A percentile compares a stretch with the other conserved stretches of the same genome.
Conservation (phyloP, 192 early-diverging fungal genomes). For the Allomyces arbusculus region DNA sequence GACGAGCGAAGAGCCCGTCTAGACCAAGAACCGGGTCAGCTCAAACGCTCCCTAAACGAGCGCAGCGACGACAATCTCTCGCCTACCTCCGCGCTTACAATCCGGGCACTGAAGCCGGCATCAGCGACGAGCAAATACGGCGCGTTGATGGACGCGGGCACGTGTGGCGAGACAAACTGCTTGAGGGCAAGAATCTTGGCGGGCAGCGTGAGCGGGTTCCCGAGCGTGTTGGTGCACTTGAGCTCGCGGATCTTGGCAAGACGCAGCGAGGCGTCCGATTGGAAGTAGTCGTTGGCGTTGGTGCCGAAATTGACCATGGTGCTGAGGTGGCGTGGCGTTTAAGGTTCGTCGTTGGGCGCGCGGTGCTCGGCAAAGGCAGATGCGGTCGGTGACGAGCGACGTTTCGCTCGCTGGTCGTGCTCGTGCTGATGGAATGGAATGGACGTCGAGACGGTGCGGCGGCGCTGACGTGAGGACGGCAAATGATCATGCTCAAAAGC, state of each 20-base stretch:
- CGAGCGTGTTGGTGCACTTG: conserved; percentile 10
- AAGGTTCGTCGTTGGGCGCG: too few species aligned
- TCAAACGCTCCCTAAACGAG: not conserved
- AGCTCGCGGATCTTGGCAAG: not conserved
- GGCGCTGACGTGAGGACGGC: too few species aligned
- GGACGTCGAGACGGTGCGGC: too few species aligned
- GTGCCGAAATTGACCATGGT: not conserved
- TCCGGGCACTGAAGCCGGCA: not conserved
- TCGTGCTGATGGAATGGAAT: too few species aligned
- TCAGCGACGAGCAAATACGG: not conserved
- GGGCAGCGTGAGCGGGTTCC: conserved; percentile 12
- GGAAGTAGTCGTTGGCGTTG: not conserved
- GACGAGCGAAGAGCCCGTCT: conserved; percentile 10
- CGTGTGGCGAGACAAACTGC: not conserved
- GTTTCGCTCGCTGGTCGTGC: too few species aligned
- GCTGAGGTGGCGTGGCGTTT: too few species aligned
- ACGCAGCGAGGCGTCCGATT: not conserved
- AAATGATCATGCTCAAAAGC: too few species aligned
- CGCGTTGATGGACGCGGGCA: not conserved
- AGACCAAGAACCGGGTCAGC: too few species aligned
- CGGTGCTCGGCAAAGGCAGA: too few species aligned
- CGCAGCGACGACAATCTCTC: not conserved
- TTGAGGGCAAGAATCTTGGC: not conserved
- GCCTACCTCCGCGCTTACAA: not conserved
- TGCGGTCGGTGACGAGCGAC: too few species aligned